These are phyloP conservation scores for Leptodontidium sp. DNA, from an alignment of 2,329 filamentous ascomycete genomes.

Conservation along the genomic window DNA sequence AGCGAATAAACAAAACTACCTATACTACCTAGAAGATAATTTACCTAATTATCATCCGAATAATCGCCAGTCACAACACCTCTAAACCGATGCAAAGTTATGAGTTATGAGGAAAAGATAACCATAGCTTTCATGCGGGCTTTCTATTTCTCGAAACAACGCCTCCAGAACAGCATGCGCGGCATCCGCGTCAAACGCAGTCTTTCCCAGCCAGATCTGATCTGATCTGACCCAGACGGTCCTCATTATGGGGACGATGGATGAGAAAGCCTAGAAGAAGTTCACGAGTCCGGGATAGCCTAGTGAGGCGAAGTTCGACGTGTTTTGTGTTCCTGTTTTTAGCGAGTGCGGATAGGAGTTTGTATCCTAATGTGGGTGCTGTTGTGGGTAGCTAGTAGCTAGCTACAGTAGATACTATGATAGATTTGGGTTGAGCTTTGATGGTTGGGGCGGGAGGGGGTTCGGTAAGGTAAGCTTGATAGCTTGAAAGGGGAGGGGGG, in stretches of 20 bases:
- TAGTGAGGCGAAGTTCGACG: conserved; percentile 75
- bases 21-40: too few species aligned
- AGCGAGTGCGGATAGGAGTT: conserved; percentile 75
- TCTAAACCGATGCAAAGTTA: too few species aligned
- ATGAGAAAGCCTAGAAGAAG: conserved; percentile 71
- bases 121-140: conserved; percentile 70
- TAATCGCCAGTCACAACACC: too few species aligned
- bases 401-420: too few species aligned
- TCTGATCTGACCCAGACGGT: conserved; percentile 59
- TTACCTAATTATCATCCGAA: too few species aligned
- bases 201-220: conserved; percentile 81
- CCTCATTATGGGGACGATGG: conserved; percentile 78
- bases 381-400: too few species aligned
- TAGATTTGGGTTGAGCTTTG: too few species aligned
- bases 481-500: not conserved
- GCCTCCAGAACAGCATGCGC: conserved; percentile 53
- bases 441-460: too few species aligned
- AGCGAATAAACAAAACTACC: too few species aligned
- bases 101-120: too few species aligned
- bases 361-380: conserved; percentile 55
- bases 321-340: conserved; percentile 79
- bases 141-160: conserved; percentile 28
- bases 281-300: conserved; percentile 80
- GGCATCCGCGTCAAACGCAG: conserved; percentile 68
- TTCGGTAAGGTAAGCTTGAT: not conserved